Evolutionary conservation across 805 yeast species (phyloP).

Genomic region (Ogataea saltuana): DNA sequence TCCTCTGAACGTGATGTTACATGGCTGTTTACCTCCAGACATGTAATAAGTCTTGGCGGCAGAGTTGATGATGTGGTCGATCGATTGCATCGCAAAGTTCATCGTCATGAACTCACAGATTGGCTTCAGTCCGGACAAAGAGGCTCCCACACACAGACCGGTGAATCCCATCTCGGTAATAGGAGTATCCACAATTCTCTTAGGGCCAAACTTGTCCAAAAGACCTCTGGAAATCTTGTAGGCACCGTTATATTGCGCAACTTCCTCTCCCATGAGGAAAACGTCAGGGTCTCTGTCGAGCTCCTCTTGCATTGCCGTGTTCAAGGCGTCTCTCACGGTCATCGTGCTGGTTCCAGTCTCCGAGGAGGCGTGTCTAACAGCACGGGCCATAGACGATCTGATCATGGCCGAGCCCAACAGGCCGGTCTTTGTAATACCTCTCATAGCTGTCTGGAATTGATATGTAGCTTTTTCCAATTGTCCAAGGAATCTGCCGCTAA

Average conservation of each 20-base stretch:
- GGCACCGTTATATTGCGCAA: constrained; percentile 99
- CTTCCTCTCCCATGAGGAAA: constrained; percentile 98
- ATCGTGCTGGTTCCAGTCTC: constrained; percentile 57
- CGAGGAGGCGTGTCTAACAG: constrained; percentile 45
- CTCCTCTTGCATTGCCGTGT: constrained; percentile 95
- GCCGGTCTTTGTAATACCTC: constrained; percentile 12
- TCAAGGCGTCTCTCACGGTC: constrained; percentile 97
- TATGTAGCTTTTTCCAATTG: no score
- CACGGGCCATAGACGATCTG: constrained; percentile 27
- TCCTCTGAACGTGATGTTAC: constrained; percentile 97
- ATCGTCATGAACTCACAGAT: constrained; percentile 98
- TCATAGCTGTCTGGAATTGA: no score
- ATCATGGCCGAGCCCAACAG: constrained; percentile 21
- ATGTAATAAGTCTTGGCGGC: constrained; percentile 98
- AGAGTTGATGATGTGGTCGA: constrained; percentile 96
- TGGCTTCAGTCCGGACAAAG: constrained; percentile 95
- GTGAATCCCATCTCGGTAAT: constrained; percentile 99
- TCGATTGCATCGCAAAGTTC: constrained; percentile 99
- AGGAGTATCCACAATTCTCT: constrained; percentile 93
- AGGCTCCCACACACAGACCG: constrained; percentile 92
- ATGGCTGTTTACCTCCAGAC: constrained; percentile 99
- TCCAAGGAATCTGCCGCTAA: no score
- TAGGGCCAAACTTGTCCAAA: constrained; percentile 91
- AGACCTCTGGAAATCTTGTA: constrained; percentile 96
- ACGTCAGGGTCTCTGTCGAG: constrained; percentile 93